Evolutionary conservation across 2,329 filamentous ascomycete genomes (phyloP).

Genomic region (Coniella lustricola): DNA sequence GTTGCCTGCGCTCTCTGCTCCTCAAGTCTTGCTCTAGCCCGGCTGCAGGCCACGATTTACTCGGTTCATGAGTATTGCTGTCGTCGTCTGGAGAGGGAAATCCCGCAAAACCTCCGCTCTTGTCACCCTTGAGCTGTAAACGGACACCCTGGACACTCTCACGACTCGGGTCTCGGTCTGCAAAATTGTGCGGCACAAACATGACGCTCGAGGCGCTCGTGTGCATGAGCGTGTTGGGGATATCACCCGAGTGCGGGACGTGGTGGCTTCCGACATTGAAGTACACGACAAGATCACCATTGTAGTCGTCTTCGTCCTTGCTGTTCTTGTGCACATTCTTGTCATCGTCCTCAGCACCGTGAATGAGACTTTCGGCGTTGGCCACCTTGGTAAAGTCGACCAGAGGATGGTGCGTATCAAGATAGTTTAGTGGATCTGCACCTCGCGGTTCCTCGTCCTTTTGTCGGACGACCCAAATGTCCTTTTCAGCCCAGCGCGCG

Average conservation of each 20-base stretch:
- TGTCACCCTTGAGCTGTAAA: conserved; percentile 15
- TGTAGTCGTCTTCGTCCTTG: conserved; percentile 23
- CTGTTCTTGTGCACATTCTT: too few species aligned
- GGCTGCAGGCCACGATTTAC: neutral
- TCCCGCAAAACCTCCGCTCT: conserved; percentile 16
- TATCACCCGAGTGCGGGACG: conserved; percentile 33
- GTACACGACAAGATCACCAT: conserved; percentile 28
- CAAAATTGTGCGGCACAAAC: conserved; percentile 33
- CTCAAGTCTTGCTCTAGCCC: conserved; percentile 3
- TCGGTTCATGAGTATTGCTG: neutral
- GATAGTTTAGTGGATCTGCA: conserved; percentile 31
- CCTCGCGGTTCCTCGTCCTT: conserved; percentile 36
- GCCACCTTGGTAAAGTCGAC: conserved; percentile 34
- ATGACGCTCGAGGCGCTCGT: conserved; percentile 31
- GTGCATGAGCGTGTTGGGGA: conserved; percentile 38
- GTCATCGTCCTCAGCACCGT: conserved; percentile 25
- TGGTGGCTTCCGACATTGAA: conserved; percentile 40
- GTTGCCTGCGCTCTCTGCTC: conserved; percentile 3
- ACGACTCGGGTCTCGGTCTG: conserved; percentile 29
- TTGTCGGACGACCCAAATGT: conserved; percentile 34
- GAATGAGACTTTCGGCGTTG: conserved; percentile 24
- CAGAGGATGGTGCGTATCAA: conserved; percentile 29
- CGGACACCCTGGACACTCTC: conserved; percentile 22
- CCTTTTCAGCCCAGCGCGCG: conserved; percentile 18
- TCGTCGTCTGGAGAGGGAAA: neutral